Conservation (phyloP, 2,329 filamentous ascomycete species). For the Aspergillus terreus region DNA sequence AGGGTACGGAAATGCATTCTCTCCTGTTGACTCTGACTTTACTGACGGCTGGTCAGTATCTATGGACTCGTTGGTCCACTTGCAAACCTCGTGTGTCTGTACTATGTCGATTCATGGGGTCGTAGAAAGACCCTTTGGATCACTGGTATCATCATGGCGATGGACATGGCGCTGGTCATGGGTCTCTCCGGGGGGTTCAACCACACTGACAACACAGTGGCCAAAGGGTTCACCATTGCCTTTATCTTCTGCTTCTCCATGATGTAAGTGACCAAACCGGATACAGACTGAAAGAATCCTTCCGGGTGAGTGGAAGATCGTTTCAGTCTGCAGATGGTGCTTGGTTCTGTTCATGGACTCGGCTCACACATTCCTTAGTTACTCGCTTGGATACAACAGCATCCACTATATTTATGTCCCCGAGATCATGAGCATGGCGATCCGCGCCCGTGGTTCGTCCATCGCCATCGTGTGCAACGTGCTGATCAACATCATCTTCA, state of each 20-base stretch:
- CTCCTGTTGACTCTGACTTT: neutral
- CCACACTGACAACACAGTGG: slow-evolving; percentile 1
- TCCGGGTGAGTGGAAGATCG: too few species aligned
- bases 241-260: slow-evolving; percentile 7
- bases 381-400: slow-evolving; percentile 8
- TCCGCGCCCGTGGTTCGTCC: slow-evolving; percentile 20
- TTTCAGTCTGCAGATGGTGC: too few species aligned
- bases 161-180: slow-evolving; percentile 7
- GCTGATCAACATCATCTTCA: slow-evolving; percentile 26
- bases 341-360: too few species aligned
- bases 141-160: slow-evolving; percentile 2
- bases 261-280: neutral
- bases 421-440: slow-evolving; percentile 23
- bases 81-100: slow-evolving; percentile 5
- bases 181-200: slow-evolving; percentile 5
- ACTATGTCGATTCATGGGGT: slow-evolving; percentile 7
- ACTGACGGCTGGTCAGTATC: neutral
- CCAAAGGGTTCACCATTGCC: slow-evolving; percentile 7
- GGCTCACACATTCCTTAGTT: neutral
- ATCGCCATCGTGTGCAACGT: slow-evolving; percentile 29
- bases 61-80: slow-evolving; percentile 5
- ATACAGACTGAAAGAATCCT: neutral
- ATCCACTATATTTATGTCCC: slow-evolving; percentile 12
- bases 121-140: slow-evolving; percentile 8
- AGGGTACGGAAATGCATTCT: neutral